Evolutionary conservation across 2,329 filamentous ascomycete genomes (phyloP), one percentile per base, ranked within the genome.

Genomic region (Penicillium sp.): DNA sequence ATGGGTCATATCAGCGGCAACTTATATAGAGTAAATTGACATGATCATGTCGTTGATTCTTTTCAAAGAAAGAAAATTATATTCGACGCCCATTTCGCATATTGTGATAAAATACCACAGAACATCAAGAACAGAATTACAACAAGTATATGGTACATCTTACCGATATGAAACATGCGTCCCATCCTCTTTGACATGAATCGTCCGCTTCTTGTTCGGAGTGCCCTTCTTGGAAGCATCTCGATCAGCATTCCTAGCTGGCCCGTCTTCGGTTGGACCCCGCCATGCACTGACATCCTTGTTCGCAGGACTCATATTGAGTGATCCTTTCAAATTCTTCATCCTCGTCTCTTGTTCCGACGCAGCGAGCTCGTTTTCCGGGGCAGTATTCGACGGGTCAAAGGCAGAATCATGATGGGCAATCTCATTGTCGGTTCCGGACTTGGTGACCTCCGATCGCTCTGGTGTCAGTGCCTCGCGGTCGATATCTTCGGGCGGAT

Each of bases 391-490:
- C 49, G 78, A 72, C 0, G 85, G 84, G 66, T 90, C 80, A 71
- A 89, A 95, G 1, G 91, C 87, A 0, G 85, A 80, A 34, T 85
- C 78, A 50, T 81, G 75, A 24, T 79, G 75, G 0, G 80, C 78
- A 0, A 85, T 80, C 10, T 82, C 78, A 39, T 85, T 75, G 59
- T 85, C 89, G 0, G 83, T 83, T 3, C 84, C 88, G 43, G 84
- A 85, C 66, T 87, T 84, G 51, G 84, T 83, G 71, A 86, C 84
- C 67, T 95, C 89, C 47, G 80, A 84, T 2, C 81, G 73, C 27
- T 83, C 78, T 0, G 88, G 84, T 52, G 87, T 83, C 27, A 95
- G 79, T 2, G 79, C 79, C 56, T 87, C 80, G 45, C 84, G 81
- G 65, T 86, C 80, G 15, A 49, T 54, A 29, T 45, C 37, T 33